phyloP scores from a whole-genome alignment of 2,329 filamentous ascomycete genomes.

The Pseudogymnoascus sp. region DNA sequence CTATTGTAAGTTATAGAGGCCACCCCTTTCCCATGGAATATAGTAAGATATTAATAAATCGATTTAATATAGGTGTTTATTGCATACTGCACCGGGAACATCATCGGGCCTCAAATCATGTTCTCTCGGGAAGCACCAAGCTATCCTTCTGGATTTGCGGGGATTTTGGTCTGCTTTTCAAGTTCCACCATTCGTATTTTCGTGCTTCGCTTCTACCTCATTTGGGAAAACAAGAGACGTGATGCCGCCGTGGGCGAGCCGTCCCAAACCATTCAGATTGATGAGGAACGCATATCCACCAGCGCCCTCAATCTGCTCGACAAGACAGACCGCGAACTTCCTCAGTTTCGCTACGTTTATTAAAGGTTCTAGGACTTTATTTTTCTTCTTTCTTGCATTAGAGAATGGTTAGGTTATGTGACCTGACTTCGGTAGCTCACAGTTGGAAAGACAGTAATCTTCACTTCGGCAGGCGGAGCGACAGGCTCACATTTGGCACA shows the following conservation, averaged over 20 bases:
- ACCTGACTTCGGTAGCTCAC: neutral
- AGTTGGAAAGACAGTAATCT: neutral
- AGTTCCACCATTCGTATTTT: slow-evolving; percentile 15
- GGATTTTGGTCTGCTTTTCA: slow-evolving; percentile 22
- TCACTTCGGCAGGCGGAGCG: neutral
- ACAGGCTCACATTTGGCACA: too few relatives aligned
- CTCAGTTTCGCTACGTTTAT: slow-evolving; percentile 10
- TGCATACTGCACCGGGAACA: slow-evolving; percentile 24
- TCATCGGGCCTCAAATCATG: slow-evolving; percentile 17
- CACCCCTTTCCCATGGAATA: neutral
- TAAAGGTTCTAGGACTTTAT: neutral
- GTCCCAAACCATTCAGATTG: slow-evolving; percentile 2
- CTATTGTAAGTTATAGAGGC: slow-evolving; percentile 13
- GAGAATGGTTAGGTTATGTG: neutral
- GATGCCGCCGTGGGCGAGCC: neutral
- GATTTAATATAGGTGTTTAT: slow-evolving; percentile 15
- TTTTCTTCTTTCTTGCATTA: neutral
- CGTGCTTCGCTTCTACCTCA: slow-evolving; percentile 19
- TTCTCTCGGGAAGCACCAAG: slow-evolving; percentile 13
- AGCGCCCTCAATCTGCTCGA: slow-evolving; percentile 6
- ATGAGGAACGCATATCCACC: neutral
- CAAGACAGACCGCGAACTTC: slow-evolving; percentile 8
- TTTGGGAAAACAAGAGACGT: slow-evolving; percentile 16
- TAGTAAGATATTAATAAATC: neutral
- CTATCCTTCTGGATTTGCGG: slow-evolving; percentile 22